Conservation (phyloP, 2,329 filamentous ascomycete genomes). For the Diaporthe citriasiana region DNA sequence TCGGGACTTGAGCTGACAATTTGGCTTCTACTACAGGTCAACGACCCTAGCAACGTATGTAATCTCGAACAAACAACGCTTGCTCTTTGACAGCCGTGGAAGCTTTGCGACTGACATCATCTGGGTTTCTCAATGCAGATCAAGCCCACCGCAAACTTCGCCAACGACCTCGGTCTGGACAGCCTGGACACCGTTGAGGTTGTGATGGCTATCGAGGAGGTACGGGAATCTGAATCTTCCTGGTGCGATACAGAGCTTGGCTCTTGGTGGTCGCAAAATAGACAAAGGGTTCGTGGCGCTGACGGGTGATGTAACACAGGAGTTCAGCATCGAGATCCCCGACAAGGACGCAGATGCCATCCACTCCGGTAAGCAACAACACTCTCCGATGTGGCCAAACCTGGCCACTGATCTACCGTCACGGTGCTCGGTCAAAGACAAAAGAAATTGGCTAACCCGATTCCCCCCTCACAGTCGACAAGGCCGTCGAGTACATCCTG, state of each 20-base stretch:
- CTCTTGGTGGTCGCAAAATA: background rate
- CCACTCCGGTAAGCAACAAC: conserved; percentile 82
- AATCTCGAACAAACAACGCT: background rate
- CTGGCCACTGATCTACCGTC: too few relatives aligned
- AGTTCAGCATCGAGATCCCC: conserved; percentile 93
- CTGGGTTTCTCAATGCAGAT: conserved; percentile 69
- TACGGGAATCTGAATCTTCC: conserved; percentile 54
- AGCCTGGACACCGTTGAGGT: conserved; percentile 99
- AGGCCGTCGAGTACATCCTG: conserved; percentile 95
- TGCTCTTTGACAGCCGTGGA: background rate
- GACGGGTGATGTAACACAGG: conserved; percentile 50
- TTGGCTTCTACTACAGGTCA: conserved; percentile 68
- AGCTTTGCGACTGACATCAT: conserved; percentile 28
- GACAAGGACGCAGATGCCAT: conserved; percentile 97
- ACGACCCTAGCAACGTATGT: conserved; percentile 74
- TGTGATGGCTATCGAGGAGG: conserved; percentile 99
- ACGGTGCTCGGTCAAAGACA: background rate
- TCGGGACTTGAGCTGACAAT: conserved; percentile 44
- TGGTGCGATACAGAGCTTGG: conserved; percentile 40
- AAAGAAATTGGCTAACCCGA: background rate
- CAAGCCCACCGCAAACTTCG: conserved; percentile 86
- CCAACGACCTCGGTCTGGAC: conserved; percentile 97
- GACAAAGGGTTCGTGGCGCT: background rate
- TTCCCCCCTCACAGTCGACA: conserved; percentile 75
- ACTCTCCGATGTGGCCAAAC: background rate